Percentiles rank a stretch among this genome's conserved stretches.
Conservation (phyloP, 1,284 basidiomycete species). For the Hymenochaete sp. region DNA sequence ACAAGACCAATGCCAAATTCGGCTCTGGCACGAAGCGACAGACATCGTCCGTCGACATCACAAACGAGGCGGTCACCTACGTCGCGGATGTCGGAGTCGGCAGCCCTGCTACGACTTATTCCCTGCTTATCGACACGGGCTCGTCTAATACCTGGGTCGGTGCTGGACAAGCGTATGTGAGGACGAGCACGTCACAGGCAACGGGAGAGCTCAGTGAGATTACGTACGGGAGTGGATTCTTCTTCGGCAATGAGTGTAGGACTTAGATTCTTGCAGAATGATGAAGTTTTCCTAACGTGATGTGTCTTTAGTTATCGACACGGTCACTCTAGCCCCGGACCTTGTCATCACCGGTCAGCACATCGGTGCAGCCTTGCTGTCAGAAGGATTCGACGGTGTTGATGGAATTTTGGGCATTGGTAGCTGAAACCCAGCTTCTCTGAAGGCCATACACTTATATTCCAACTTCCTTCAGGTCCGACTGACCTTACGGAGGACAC, state of each 20-base stretch:
- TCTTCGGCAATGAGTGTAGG: slow-evolving; percentile 17
- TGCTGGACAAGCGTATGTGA: slow-evolving; percentile 10
- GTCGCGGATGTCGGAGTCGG: slow-evolving; percentile 15
- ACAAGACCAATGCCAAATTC: not conserved
- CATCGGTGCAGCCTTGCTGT: slow-evolving; percentile 45
- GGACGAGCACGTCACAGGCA: slow-evolving; percentile 10
- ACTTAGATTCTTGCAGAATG: not conserved
- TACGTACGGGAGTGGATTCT: slow-evolving; percentile 16
- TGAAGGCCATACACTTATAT: no score
- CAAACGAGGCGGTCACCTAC: slow-evolving; percentile 4
- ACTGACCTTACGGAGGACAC: slow-evolving; percentile 23
- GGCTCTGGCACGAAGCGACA: not conserved
- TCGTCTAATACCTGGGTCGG: slow-evolving; percentile 20
- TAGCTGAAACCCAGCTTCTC: no score
- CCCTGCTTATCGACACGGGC: slow-evolving; percentile 18
- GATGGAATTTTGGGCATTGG: slow-evolving; percentile 48
- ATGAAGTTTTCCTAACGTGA: not conserved
- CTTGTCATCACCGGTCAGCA: slow-evolving; percentile 37
- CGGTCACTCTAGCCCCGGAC: slow-evolving; percentile 26
- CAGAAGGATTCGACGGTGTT: slow-evolving; percentile 33
- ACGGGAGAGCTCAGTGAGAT: slow-evolving; percentile 14
- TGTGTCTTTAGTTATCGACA: slow-evolving; percentile 18
- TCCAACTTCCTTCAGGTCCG: no score
- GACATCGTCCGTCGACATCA: slow-evolving; percentile 3
- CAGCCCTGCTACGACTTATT: slow-evolving; percentile 12